These are phyloP conservation scores for Mollisiaceae sp. DNA, from an alignment of 2,329 filamentous ascomycete species.

Conservation along the genomic window DNA sequence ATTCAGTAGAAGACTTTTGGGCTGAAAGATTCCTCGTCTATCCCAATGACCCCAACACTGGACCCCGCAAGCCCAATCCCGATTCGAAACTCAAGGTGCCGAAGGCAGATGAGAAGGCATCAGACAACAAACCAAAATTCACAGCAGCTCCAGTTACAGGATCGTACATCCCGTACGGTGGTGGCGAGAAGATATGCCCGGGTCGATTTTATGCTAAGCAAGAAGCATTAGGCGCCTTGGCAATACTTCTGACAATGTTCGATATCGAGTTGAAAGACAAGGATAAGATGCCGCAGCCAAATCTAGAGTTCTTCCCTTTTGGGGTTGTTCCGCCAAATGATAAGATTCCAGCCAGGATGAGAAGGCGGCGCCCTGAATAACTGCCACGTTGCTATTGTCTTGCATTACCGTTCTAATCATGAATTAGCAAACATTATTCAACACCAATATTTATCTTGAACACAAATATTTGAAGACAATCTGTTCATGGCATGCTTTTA, in stretches of 20 bases:
- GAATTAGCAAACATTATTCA: too few relatives aligned
- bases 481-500: too few relatives aligned
- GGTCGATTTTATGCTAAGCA: conserved; percentile 46
- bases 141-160: conserved; percentile 39
- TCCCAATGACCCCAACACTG: conserved; percentile 38
- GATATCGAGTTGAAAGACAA: conserved; percentile 35
- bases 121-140: conserved; percentile 31
- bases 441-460: too few relatives aligned
- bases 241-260: conserved; percentile 42
- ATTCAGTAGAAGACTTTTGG: conserved; percentile 44
- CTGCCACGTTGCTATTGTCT: not conserved
- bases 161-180: conserved; percentile 45
- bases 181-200: conserved; percentile 44
- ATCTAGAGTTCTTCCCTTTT: conserved; percentile 32
- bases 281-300: conserved; percentile 14
- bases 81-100: conserved; percentile 11
- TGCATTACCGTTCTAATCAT: not conserved
- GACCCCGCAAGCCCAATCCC: conserved; percentile 32
- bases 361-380: conserved; percentile 17
- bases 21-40: conserved; percentile 45
- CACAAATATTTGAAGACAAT: too few relatives aligned
- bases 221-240: conserved; percentile 42
- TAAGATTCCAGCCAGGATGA: conserved; percentile 29
- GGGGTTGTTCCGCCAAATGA: conserved; percentile 32
- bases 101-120: not conserved